Base-by-base conservation (phyloP, 257 asterid species). In the Nicotiana obtusifolia region DNA sequence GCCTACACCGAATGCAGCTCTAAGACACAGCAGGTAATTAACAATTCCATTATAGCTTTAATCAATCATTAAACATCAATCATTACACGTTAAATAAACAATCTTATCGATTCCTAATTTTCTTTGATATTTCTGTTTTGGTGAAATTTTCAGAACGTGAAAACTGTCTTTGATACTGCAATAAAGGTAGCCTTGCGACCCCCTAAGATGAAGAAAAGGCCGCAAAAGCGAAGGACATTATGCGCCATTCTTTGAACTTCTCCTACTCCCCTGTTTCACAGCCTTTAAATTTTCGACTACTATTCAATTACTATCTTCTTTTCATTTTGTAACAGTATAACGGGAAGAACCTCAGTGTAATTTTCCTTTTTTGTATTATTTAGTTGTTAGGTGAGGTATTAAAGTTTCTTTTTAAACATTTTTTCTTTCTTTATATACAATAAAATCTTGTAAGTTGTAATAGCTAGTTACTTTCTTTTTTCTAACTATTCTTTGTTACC, bases 1-100 rank as follows among this genome's bases (percentile, higher is more conserved):
- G 92, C 96, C 82, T 94, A 93, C 84, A 86, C 88, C 68, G 98
- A 94, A 81, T 94, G 97, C 76, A 94, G 98, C 80, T 97, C 98
- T 81, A 94, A 92, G 80, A 91, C 97, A 76, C 98, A 94, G 78
- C 97, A 94, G 95, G 98, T 94, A 86, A 86, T 47, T 75, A 49
- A 7, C 61, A 75, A 24, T 1, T 49, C 26, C 26, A 2, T 75
- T 49, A 49, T 24, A 7, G 26, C 41, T 75, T 30, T 24, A 49
- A 75, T 49, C 62, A 49, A 73, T 75, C 4, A 15, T 44, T 22
- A 47, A 6, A 0, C 37, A 37, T 47, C 5, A 49, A 37, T 47
- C 5, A 49, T 75, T 75, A 75, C 44, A 4, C 15, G 3, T 4
- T 75, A 26, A 75, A 15, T 75, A 49, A 49, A 49, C 79, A 8